Base-by-base conservation (phyloP, 345 rosid species). In the Punica granatum region DNA sequence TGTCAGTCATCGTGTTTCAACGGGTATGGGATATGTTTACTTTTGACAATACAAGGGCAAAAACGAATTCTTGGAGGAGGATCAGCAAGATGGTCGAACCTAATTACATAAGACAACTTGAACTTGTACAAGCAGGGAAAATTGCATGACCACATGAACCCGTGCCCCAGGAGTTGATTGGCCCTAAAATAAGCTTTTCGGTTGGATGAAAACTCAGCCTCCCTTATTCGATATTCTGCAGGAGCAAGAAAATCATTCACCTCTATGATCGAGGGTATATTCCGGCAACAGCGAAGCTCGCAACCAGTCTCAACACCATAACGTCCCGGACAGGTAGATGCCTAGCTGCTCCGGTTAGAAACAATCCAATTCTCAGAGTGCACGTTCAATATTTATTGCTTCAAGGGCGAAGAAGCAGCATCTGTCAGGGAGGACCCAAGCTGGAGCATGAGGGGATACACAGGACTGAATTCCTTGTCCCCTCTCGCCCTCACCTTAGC, bases 401-500 rank as follows among this genome's bases (percentile, higher is more conserved):
- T 69, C 63, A 72, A 70, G 65, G 73, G 63, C 26, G 67, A 53
- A 65, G 68, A 59, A 35, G 75, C 60, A 66, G 74, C 79, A 67
- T 80, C 84, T n/a, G 78, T 79, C 72, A 86, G 76, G n/a, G 91
- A 85, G 0, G 94, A 90, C 16, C 97, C 98, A 32, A 95, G 69
- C 49, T 80, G 90, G 73, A 85, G 86, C 99, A 95, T 95, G 31
- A 95, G 88, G 60, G 96, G 94, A 77, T 95, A 95, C 13, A 92
- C 98, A 54, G 97, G 97, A 69, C 90, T 90, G 60, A 95, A 95
- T 76, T 95, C 99, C 80, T 92, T 95, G 75, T 95, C 99, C 15
- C 97, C 98, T 84, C 97, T 90, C 44, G 86, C 80, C 78, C 86
- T 82, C 33, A 95, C 85, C 66, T 78, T 85, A 1, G 73, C 77